Conservation (phyloP, 805 yeast species). For the Brettanomyces anomalus region DNA sequence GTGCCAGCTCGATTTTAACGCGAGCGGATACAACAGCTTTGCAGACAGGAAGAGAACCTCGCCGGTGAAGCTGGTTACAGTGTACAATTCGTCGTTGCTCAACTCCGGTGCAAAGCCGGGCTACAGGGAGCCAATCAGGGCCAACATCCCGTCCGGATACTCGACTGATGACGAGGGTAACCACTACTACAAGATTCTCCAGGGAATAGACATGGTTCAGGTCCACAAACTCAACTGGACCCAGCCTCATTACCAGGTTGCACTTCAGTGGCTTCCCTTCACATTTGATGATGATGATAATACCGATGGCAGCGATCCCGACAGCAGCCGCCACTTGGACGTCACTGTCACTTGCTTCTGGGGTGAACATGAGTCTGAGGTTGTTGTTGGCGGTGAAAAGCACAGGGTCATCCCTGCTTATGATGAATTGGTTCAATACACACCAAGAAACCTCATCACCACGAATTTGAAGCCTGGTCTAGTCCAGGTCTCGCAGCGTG, state of each 20-base stretch:
- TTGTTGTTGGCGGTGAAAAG: constrained; percentile 30
- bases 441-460: constrained; percentile 57
- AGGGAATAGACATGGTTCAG: constrained; percentile 57
- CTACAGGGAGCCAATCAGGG: constrained; percentile 1
- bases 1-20: constrained; percentile 54
- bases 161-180: constrained; percentile 28
- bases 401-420: constrained; percentile 52
- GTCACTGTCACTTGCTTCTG: constrained; percentile 62
- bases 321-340: constrained; percentile 30
- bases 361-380: constrained; percentile 57
- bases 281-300: constrained; percentile 35
- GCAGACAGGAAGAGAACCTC: constrained; percentile 30
- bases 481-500: constrained; percentile 36
- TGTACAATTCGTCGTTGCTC: constrained; percentile 31
- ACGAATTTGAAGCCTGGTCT: constrained; percentile 63
- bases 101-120: constrained; percentile 8
- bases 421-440: constrained; percentile 57
- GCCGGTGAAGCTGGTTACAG: constrained; percentile 56
- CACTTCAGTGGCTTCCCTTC: constrained; percentile 71
- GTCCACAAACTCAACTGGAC: constrained; percentile 61
- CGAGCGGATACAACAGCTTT: constrained; percentile 30
- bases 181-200: constrained; percentile 38
- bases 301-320: too few relatives aligned
- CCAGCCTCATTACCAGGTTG: constrained; percentile 42
- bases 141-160: constrained; percentile 34